A percentile compares a stretch with the other conserved stretches of the same genome.
These are phyloP conservation scores for Lachnellula occidentalis DNA, from an alignment of 2,329 filamentous ascomycete species.

Conservation along the genomic window DNA sequence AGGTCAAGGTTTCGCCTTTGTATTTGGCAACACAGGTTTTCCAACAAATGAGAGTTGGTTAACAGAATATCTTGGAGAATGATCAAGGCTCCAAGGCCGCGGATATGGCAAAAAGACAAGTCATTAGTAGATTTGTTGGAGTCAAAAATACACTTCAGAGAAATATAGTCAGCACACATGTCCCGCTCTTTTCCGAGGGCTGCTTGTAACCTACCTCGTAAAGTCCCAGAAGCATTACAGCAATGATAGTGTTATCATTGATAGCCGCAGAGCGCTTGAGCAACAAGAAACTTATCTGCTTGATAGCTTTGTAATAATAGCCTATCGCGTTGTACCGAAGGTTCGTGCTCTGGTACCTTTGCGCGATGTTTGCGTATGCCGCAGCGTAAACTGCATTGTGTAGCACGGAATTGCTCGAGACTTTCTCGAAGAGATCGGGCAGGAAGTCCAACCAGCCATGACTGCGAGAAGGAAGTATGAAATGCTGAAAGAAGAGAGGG, in stretches of 20 bases:
- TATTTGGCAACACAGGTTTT: slow-evolving; percentile 11
- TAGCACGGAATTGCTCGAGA: neutral
- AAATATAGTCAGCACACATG: neutral
- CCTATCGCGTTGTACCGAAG: slow-evolving; percentile 6
- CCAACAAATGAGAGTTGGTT: slow-evolving; percentile 1
- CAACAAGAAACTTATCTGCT: neutral
- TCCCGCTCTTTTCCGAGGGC: neutral
- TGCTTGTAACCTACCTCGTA: slow-evolving; percentile 6
- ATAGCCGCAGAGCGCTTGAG: neutral
- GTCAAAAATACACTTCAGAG: neutral
- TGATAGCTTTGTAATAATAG: slow-evolving; percentile 3
- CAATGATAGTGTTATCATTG: slow-evolving; percentile 8
- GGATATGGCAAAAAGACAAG: neutral
- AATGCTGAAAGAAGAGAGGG: slow-evolving; percentile 10
- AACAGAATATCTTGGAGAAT: neutral
- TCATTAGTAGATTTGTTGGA: neutral
- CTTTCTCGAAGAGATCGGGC: slow-evolving; percentile 4
- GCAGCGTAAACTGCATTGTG: slow-evolving; percentile 6
- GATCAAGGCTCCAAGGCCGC: slow-evolving; percentile 2
- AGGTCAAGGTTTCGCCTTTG: slow-evolving; percentile 7
- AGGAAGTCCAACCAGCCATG: slow-evolving; percentile 9
- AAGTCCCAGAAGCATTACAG: slow-evolving; percentile 7
- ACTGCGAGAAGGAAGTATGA: slow-evolving; percentile 2
- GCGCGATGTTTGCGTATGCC: slow-evolving; percentile 10
- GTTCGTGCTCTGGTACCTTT: slow-evolving; percentile 3